Evolutionary conservation across 78 protist genomes (phyloP).

Genomic region (Tieghemostelium lacteum): DNA sequence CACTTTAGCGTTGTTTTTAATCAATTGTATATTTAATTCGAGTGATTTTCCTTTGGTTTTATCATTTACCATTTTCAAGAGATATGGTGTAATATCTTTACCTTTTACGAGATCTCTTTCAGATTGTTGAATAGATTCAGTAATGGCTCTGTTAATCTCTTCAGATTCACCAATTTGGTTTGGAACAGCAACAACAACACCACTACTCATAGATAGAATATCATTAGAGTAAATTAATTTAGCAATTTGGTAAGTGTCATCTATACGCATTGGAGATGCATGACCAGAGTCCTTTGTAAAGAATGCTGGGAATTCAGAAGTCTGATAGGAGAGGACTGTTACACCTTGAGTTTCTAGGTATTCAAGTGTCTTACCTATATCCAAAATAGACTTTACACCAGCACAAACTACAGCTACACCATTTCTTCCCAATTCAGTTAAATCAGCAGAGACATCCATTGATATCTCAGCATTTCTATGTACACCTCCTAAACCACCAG

Average conservation of each 20-base stretch:
- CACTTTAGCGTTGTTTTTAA: slow-evolving; percentile 91
- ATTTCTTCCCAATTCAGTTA: slow-evolving; percentile 95
- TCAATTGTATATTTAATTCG: slow-evolving; percentile 86
- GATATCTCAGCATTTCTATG: slow-evolving; percentile 89
- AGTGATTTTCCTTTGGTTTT: slow-evolving; percentile 90
- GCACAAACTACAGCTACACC: slow-evolving; percentile 97
- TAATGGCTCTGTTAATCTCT: slow-evolving; percentile 64
- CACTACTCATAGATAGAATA: slow-evolving; percentile 40
- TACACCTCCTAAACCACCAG: slow-evolving; percentile 99
- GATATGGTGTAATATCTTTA: slow-evolving; percentile 93
- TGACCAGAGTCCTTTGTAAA: slow-evolving; percentile 52
- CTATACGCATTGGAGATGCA: slow-evolving; percentile 37
- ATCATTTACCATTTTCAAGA: slow-evolving; percentile 83
- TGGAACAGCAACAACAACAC: slow-evolving; percentile 91
- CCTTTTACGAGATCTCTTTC: slow-evolving; percentile 71
- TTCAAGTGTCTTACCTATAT: slow-evolving; percentile 90
- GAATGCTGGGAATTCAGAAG: slow-evolving; percentile 93
- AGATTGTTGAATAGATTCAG: slow-evolving; percentile 58
- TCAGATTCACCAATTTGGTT: slow-evolving; percentile 43
- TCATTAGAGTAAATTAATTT: slow-evolving; percentile 35
- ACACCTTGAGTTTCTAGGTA: slow-evolving; percentile 93
- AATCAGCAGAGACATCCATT: slow-evolving; percentile 96
- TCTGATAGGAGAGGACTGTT: slow-evolving; percentile 78
- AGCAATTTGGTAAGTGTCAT: slow-evolving; percentile 20
- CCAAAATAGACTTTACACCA: slow-evolving; percentile 98